A percentile compares a stretch with the other conserved stretches of the same genome.
These are phyloP conservation scores for Candida endomychidarum DNA, from an alignment of 805 yeast genomes.

Conservation along the genomic window DNA sequence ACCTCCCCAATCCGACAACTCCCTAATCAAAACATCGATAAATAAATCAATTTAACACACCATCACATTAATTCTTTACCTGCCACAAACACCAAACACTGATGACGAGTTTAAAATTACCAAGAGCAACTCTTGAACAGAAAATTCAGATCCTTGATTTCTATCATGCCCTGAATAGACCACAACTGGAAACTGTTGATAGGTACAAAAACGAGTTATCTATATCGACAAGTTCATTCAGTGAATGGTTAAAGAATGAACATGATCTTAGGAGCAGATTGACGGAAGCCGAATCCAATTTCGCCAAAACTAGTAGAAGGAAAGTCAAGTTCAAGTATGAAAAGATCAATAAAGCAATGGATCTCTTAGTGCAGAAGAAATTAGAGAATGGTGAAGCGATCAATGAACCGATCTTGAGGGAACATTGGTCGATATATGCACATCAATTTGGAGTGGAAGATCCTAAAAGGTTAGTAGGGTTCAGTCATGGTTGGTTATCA, in stretches of 20 bases:
- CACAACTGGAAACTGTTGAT: conserved; percentile 60
- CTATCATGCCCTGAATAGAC: conserved; percentile 46
- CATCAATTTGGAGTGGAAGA: conserved; percentile 57
- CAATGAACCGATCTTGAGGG: conserved; percentile 55
- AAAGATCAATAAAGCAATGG: conserved; percentile 60
- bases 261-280: conserved; percentile 47
- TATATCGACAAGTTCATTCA: conserved; percentile 58
- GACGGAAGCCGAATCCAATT: conserved; percentile 32
- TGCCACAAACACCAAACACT: background rate
- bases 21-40: conserved; percentile 7
- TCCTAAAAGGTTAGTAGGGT: conserved; percentile 54
- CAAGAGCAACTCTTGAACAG: conserved; percentile 60
- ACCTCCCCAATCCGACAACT: conserved; percentile 8
- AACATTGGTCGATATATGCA: conserved; percentile 57
- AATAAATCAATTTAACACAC: conserved; percentile 15
- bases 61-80: conserved; percentile 3
- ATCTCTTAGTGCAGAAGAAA: conserved; percentile 47
- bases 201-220: conserved; percentile 49
- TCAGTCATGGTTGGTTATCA: conserved; percentile 63
- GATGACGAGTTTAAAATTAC: conserved; percentile 22
- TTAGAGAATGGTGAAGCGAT: conserved; percentile 45
- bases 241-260: conserved; percentile 63
- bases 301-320: conserved; percentile 38
- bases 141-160: conserved; percentile 55
- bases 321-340: conserved; percentile 55